A percentile compares a stretch with the other conserved stretches of the same genome.
These are phyloP conservation scores for Malus hybrid DNA, from an alignment of 331 rosid genomes.

Conservation along the genomic window DNA sequence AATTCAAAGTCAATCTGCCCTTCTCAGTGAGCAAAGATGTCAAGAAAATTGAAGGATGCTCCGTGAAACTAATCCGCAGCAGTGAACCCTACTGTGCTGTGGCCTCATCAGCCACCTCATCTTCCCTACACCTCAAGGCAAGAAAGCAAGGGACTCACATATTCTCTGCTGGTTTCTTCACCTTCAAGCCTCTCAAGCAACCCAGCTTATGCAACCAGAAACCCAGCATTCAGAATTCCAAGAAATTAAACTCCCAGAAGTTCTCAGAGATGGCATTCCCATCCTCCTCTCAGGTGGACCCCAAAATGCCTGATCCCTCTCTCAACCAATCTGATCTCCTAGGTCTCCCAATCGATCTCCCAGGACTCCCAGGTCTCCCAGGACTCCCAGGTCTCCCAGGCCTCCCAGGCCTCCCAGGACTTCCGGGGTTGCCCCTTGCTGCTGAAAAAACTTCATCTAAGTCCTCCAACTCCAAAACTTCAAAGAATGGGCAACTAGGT, in stretches of 20 bases:
- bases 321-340: no score
- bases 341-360: constrained; percentile 10
- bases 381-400: no score
- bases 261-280: constrained; percentile 30
- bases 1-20: constrained; percentile 60
- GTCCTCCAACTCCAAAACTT: not conserved
- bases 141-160: constrained; percentile 51
- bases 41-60: constrained; percentile 57
- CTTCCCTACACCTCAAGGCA: constrained; percentile 53
- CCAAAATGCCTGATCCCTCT: constrained; percentile 14
- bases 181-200: constrained; percentile 75
- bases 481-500: constrained; percentile 13
- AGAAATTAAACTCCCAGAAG: constrained; percentile 14
- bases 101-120: constrained; percentile 53
- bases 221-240: constrained; percentile 23
- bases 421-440: constrained; percentile 19
- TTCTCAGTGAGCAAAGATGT: constrained; percentile 60
- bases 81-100: constrained; percentile 81
- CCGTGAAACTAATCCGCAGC: constrained; percentile 62
- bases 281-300: constrained; percentile 41
- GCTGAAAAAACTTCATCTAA: not conserved
- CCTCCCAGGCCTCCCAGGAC: constrained; percentile 16
- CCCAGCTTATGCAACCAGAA: constrained; percentile 63
- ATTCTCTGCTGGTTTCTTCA: constrained; percentile 16
- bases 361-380: no score